Conservation (phyloP, 139 green algal genomes). For the Chlamydomonas incerta region DNA sequence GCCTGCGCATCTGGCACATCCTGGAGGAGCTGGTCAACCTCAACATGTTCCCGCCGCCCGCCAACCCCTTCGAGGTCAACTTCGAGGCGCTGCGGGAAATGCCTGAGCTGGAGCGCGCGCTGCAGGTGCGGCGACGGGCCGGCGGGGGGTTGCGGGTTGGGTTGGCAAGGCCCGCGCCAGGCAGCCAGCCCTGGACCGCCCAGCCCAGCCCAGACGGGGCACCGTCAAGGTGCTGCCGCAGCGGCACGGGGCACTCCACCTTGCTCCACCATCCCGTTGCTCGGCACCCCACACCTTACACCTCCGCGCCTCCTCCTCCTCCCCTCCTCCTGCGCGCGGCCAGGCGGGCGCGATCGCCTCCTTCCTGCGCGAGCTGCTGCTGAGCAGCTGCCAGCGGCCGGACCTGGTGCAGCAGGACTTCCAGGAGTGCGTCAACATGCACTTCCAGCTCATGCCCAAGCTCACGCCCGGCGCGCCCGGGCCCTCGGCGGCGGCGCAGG, state of each 20-base stretch:
- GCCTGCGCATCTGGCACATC: conserved; percentile 70
- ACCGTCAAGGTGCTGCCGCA: too few species aligned
- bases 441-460: conserved; percentile 61
- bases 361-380: conserved; percentile 69
- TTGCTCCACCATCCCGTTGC: background rate
- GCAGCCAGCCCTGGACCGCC: background rate
- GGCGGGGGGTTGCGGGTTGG: background rate
- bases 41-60: conserved; percentile 60
- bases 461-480: conserved; percentile 43
- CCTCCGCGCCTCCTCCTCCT: background rate
- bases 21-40: conserved; percentile 70
- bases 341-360: conserved; percentile 65
- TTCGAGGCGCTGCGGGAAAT: conserved; percentile 66
- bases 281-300: background rate
- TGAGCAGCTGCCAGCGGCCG: conserved; percentile 49
- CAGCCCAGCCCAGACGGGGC: too few species aligned
- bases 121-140: conserved; percentile 60
- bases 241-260: too few species aligned
- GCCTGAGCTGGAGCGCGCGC: conserved; percentile 65
- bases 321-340: background rate
- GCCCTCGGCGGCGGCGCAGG: conserved; percentile 31
- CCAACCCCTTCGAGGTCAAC: conserved; percentile 73
- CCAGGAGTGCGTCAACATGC: conserved; percentile 62
- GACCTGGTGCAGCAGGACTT: conserved; percentile 66
- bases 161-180: background rate